These are phyloP conservation scores for Aspergillus quadricinctus DNA, from an alignment of 2,329 filamentous ascomycete species.

Conservation along the genomic window DNA sequence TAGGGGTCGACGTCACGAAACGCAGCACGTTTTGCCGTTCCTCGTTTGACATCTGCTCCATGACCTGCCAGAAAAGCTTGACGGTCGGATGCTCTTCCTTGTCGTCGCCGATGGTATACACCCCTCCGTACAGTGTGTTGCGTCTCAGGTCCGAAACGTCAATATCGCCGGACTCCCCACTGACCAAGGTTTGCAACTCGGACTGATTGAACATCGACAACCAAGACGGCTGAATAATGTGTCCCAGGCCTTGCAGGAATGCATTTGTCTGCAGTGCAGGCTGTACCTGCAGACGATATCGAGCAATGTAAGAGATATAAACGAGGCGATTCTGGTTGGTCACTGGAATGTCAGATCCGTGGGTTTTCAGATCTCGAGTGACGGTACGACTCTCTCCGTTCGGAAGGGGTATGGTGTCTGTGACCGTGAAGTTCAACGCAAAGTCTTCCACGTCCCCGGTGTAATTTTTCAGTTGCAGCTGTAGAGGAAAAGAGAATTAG, in stretches of 20 bases:
- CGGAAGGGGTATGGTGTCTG: conserved; percentile 59
- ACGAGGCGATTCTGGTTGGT: conserved; percentile 88
- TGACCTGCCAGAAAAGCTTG: conserved; percentile 84
- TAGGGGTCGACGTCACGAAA: conserved; percentile 90
- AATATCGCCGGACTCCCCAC: conserved; percentile 80
- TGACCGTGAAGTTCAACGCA: conserved; percentile 82
- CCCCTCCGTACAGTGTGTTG: conserved; percentile 81
- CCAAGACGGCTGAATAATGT: conserved; percentile 89
- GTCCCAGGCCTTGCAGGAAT: conserved; percentile 78
- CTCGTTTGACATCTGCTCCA: conserved; percentile 68
- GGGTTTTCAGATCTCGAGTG: conserved; percentile 69
- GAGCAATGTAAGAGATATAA: conserved; percentile 90
- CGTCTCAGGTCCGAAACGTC: conserved; percentile 78
- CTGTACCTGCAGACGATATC: conserved; percentile 79
- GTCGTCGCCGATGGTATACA: conserved; percentile 88
- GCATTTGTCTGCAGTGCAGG: conserved; percentile 76
- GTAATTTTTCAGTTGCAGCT: conserved; percentile 75
- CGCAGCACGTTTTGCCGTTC: conserved; percentile 85
- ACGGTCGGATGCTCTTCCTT: conserved; percentile 79
- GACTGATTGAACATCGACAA: conserved; percentile 97
- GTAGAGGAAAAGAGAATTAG: background rate
- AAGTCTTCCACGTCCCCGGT: conserved; percentile 75
- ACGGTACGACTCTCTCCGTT: conserved; percentile 54
- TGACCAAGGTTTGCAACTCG: conserved; percentile 88
- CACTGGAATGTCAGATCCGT: conserved; percentile 72